A percentile compares a stretch with the other conserved stretches of the same genome.
phyloP scores from a whole-genome alignment of 441 rosid genomes.

The Gossypium aridum region DNA sequence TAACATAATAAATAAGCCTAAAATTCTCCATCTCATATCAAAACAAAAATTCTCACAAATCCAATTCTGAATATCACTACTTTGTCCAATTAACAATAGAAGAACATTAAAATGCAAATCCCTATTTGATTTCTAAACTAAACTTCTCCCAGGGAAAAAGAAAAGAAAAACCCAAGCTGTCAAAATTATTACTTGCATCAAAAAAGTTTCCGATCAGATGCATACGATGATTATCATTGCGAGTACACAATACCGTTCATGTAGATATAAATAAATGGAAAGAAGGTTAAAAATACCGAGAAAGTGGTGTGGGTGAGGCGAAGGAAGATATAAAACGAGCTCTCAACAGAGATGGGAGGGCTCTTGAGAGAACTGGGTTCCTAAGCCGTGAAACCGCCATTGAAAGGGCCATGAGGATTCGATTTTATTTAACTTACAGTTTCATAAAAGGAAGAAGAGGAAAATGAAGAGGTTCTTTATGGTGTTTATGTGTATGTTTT shows the following conservation, averaged over 20 bases:
- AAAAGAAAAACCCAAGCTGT: neutral
- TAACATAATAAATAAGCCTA: neutral
- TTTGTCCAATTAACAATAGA: neutral
- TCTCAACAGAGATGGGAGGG: conserved; percentile 50
- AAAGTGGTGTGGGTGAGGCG: conserved; percentile 33
- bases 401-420: conserved; percentile 13
- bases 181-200: neutral
- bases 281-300: conserved; percentile 36
- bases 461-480: neutral
- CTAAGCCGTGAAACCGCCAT: conserved; percentile 92
- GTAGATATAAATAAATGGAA: neutral
- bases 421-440: neutral
- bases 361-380: conserved; percentile 51
- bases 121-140: neutral
- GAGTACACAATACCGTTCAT: neutral
- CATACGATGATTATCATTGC: neutral
- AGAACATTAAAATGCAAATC: neutral
- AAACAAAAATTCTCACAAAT: neutral
- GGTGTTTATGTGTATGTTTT: neutral
- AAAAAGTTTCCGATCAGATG: neutral
- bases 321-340: conserved; percentile 59
- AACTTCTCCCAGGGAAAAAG: neutral
- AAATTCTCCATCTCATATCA: neutral
- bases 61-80: neutral
- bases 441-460: neutral